A percentile compares a stretch with the other conserved stretches of the same genome.
These are phyloP conservation scores for Curvularia hawaiiensis DNA, from an alignment of 2,329 filamentous ascomycete species.

Conservation along the genomic window DNA sequence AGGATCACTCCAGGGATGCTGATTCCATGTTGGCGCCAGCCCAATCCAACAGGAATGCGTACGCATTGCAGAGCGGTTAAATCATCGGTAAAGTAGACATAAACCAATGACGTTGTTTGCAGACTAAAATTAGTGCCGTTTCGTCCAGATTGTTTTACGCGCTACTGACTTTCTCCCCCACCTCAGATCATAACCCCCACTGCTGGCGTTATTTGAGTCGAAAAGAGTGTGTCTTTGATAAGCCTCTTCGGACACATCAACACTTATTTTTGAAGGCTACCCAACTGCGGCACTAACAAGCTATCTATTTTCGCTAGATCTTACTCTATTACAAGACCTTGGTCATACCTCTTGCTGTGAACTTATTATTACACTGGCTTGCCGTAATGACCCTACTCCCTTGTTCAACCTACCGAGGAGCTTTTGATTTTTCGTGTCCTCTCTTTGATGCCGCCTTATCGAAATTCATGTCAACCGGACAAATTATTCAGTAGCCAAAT, in stretches of 20 bases:
- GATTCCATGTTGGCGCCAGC: background rate
- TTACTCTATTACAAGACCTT: background rate
- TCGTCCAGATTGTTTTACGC: background rate
- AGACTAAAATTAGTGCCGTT: background rate
- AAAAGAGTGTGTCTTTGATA: background rate
- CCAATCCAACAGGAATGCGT: background rate
- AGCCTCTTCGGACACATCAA: background rate
- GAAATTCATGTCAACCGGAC: background rate
- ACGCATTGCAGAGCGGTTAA: background rate
- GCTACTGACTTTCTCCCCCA: background rate
- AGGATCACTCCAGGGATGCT: constrained; percentile 25
- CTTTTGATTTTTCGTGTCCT: background rate
- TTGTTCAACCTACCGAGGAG: background rate
- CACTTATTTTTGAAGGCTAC: background rate
- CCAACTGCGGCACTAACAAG: background rate
- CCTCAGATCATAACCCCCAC: background rate
- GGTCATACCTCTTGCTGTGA: too few species aligned
- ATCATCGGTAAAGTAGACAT: background rate
- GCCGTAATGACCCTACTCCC: background rate
- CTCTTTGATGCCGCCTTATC: background rate
- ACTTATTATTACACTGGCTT: background rate
- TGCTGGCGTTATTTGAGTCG: background rate
- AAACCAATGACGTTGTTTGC: background rate
- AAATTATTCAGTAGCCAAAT: constrained; percentile 21
- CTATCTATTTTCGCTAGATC: background rate